Conservation (phyloP, 352 stramenopile genomes). For the Aphanomyces invadans region DNA sequence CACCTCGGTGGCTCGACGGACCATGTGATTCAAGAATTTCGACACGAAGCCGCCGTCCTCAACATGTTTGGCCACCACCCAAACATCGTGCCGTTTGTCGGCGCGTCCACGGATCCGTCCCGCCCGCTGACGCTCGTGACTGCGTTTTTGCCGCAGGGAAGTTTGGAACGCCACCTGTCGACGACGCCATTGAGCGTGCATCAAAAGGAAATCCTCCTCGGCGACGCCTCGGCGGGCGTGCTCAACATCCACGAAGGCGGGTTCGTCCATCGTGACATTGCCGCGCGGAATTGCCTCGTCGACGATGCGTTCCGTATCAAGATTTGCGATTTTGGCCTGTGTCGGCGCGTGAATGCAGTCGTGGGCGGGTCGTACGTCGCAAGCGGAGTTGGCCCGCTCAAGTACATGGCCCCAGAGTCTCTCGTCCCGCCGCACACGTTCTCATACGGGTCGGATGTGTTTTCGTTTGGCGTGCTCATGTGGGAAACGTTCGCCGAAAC, state of each 20-base stretch:
- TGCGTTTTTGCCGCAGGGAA: constrained; percentile 57
- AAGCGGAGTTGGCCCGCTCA: constrained; percentile 55
- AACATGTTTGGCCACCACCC: constrained; percentile 78
- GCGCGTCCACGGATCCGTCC: constrained; percentile 54
- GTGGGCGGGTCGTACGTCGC: constrained; percentile 46
- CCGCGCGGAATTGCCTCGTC: constrained; percentile 66
- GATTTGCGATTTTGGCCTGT: constrained; percentile 73
- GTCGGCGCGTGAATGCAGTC: constrained; percentile 44
- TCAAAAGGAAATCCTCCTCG: constrained; percentile 37
- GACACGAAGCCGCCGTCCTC: constrained; percentile 63
- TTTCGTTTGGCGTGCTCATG: constrained; percentile 81
- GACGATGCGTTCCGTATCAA: constrained; percentile 50
- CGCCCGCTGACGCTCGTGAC: constrained; percentile 62
- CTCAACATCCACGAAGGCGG: constrained; percentile 78
- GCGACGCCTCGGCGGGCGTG: constrained; percentile 56
- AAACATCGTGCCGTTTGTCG: constrained; percentile 66
- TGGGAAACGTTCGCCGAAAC: constrained; percentile 63
- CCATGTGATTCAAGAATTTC: constrained; percentile 68
- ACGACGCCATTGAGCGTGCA: constrained; percentile 28
- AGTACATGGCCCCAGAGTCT: constrained; percentile 79
- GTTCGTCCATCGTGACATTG: constrained; percentile 73
- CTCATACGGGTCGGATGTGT: constrained; percentile 66
- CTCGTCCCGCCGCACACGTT: constrained; percentile 61
- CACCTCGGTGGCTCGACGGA: constrained; percentile 46
- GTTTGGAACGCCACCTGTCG: constrained; percentile 58